Percentiles rank a stretch among this genome's conserved stretches.
These are phyloP conservation scores for Jasminum sambac DNA, from an alignment of 257 asterid species.

Conservation along the genomic window DNA sequence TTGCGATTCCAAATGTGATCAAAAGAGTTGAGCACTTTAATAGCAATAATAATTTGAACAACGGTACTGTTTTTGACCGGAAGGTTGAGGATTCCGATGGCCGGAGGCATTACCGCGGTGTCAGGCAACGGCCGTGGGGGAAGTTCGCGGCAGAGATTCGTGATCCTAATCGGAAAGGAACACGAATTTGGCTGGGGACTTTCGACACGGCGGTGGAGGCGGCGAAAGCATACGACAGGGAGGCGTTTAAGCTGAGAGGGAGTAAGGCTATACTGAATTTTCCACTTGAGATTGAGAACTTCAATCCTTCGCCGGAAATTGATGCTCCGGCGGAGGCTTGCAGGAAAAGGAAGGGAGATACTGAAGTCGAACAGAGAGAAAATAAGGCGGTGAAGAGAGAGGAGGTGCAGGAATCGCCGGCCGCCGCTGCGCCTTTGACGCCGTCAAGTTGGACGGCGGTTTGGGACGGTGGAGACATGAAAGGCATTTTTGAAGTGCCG, in stretches of 20 bases:
- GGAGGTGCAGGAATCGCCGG: conserved; percentile 24
- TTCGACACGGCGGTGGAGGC: conserved; percentile 72
- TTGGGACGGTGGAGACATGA: conserved; percentile 68
- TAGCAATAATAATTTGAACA: not conserved
- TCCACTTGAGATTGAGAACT: conserved; percentile 70
- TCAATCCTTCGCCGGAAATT: conserved; percentile 17
- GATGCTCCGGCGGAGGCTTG: conserved; percentile 21
- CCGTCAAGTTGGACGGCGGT: conserved; percentile 85
- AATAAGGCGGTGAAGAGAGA: conserved; percentile 45
- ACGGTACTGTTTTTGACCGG: conserved; percentile 2
- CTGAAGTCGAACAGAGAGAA: conserved; percentile 12
- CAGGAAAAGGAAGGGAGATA: conserved; percentile 46
- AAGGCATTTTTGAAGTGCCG: conserved; percentile 80
- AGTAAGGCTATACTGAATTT: conserved; percentile 67
- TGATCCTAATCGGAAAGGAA: conserved; percentile 65
- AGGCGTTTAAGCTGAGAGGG: conserved; percentile 70
- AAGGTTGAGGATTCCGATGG: conserved; percentile 33
- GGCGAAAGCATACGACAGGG: conserved; percentile 74
- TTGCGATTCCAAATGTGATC: conserved; percentile 45
- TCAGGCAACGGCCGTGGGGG: conserved; percentile 73
- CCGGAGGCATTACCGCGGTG: conserved; percentile 61
- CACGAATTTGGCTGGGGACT: conserved; percentile 76
- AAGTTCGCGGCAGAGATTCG: conserved; percentile 78
- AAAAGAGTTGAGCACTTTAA: conserved; percentile 16
- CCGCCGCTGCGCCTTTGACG: conserved; percentile 55